Conservation (phyloP, 2,329 filamentous ascomycete species). For the Trichoderma breve region DNA sequence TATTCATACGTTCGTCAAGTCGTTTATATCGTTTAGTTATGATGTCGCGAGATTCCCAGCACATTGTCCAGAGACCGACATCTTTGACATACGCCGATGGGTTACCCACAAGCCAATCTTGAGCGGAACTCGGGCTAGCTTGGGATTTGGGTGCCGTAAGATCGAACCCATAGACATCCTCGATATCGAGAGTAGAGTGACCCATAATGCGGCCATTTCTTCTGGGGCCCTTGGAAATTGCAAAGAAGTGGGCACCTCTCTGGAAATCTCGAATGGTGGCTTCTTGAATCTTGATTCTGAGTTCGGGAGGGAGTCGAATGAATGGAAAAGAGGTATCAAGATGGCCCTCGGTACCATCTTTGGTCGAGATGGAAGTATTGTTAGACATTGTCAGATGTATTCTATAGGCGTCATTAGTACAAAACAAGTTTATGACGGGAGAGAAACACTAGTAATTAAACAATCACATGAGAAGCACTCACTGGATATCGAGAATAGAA, state of each 20-base stretch:
- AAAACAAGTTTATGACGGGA: background rate
- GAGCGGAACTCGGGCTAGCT: background rate
- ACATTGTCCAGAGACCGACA: conserved; percentile 18
- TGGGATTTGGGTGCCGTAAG: background rate
- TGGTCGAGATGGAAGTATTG: background rate
- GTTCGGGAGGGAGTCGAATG: background rate
- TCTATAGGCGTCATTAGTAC: background rate
- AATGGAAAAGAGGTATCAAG: background rate
- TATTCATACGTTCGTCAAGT: background rate
- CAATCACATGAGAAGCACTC: background rate
- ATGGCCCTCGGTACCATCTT: background rate
- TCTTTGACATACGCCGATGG: conserved; percentile 19
- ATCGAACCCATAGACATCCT: background rate
- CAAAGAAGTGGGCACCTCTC: background rate
- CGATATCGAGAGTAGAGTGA: background rate
- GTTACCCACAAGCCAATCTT: background rate
- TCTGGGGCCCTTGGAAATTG: background rate
- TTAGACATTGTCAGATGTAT: background rate
- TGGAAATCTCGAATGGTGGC: background rate
- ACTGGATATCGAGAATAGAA: background rate
- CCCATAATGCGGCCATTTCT: background rate
- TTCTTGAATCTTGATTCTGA: background rate
- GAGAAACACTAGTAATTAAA: background rate
- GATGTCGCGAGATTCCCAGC: conserved; percentile 6
- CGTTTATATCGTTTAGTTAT: conserved; percentile 8